Conservation (phyloP, 2,329 filamentous ascomycete species). For the Fusarium staphyleae region DNA sequence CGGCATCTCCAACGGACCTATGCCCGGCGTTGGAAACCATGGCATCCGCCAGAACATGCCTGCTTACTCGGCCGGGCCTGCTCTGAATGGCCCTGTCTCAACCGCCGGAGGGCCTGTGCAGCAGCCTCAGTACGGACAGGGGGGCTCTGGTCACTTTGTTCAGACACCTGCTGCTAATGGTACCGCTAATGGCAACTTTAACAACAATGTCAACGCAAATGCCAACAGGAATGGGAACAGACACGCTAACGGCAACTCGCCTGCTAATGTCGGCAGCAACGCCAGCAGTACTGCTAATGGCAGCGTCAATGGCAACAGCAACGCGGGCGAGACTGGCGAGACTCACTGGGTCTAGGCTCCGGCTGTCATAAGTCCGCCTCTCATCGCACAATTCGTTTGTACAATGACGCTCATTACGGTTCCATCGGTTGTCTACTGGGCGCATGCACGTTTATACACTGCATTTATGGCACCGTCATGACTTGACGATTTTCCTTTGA, state of each 20-base stretch:
- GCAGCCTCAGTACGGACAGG: constrained; percentile 43
- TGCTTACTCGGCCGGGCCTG: constrained; percentile 45
- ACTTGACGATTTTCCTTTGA: constrained; percentile 52
- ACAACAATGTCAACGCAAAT: constrained; percentile 15
- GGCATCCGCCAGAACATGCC: constrained; percentile 46
- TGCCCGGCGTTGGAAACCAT: constrained; percentile 29
- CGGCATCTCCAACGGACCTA: constrained; percentile 37
- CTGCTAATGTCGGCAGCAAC: constrained; percentile 34
- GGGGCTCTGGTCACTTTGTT: constrained; percentile 39
- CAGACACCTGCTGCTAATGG: constrained; percentile 32
- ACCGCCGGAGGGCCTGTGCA: constrained; percentile 38
- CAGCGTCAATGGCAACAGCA: constrained; percentile 13
- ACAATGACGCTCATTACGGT: constrained; percentile 42
- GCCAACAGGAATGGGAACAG: too few relatives aligned
- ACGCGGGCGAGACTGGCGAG: constrained; percentile 44
- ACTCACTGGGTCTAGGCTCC: constrained; percentile 50
- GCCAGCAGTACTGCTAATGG: constrained; percentile 20
- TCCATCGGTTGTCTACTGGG: constrained; percentile 34
- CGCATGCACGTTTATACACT: constrained; percentile 43
- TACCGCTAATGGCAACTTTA: constrained; percentile 37
- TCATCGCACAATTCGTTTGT: constrained; percentile 43
- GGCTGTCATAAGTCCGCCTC: constrained; percentile 33
- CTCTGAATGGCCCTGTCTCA: constrained; percentile 44
- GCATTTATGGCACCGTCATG: constrained; percentile 49
- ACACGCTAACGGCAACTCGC: constrained; percentile 15